A percentile compares a stretch with the other conserved stretches of the same genome.
phyloP scores from a whole-genome alignment of 2,329 filamentous ascomycete genomes.

The Fusarium irregulare region DNA sequence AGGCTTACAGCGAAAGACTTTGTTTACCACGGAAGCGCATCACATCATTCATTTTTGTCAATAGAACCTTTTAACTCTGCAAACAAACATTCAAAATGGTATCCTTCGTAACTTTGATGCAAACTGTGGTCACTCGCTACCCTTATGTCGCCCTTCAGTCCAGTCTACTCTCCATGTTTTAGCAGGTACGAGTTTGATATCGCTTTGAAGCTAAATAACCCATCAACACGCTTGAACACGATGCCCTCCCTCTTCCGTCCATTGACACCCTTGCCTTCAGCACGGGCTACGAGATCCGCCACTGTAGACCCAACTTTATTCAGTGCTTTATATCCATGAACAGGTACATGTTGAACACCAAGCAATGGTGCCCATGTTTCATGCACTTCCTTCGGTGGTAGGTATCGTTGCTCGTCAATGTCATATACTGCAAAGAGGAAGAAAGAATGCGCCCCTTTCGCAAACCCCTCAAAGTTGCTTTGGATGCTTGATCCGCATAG shows the following conservation, averaged over 20 bases:
- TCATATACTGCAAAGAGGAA: constrained; percentile 51
- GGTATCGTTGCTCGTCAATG: constrained; percentile 45
- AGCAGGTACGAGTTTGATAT: constrained; percentile 47
- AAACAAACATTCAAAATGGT: constrained; percentile 40
- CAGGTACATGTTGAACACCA: constrained; percentile 50
- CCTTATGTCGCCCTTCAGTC: not conserved
- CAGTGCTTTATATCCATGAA: constrained; percentile 36
- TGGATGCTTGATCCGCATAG: constrained; percentile 42
- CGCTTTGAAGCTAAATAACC: constrained; percentile 41
- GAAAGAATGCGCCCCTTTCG: constrained; percentile 43
- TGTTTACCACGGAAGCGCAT: constrained; percentile 47
- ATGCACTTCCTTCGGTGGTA: constrained; percentile 46
- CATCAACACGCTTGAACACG: constrained; percentile 41
- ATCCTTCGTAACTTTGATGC: constrained; percentile 42
- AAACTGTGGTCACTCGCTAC: not conserved
- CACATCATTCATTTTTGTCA: constrained; percentile 46
- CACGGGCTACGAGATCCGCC: constrained; percentile 33
- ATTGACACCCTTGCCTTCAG: constrained; percentile 39
- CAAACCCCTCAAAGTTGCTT: constrained; percentile 41
- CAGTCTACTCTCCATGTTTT: constrained; percentile 39
- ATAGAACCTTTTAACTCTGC: constrained; percentile 48
- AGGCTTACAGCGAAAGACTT: constrained; percentile 41
- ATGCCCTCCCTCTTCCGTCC: constrained; percentile 43
- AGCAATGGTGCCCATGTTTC: constrained; percentile 42
- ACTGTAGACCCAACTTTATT: constrained; percentile 22